Evolutionary conservation across 2,329 filamentous ascomycete species (phyloP), one percentile per base, ranked within the genome.

Genomic region (Paecilomyces sp.): DNA sequence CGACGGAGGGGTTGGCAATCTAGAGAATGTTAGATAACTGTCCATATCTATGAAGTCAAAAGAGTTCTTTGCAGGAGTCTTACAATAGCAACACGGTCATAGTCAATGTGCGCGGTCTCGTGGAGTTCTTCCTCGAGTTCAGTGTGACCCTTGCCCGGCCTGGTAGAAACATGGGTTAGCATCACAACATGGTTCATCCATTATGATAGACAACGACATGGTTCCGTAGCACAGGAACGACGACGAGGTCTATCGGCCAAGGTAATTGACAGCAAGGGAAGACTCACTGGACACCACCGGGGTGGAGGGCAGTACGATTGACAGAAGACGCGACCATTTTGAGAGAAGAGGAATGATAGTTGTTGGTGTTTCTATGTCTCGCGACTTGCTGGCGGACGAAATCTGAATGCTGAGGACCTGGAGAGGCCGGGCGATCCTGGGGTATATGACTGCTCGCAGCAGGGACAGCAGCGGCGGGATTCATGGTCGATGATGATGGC

Each of bases 61-160:
- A 22, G 5, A 18, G 41, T 15, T 8, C n/a, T 18, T 47, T 18
- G n/a, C 54, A 57, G 60, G 56, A 12, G 51, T 34, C 52, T 77
- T 85, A 96, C 92, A 83, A 99, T 99, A 65, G 94, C 91, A 72
- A 99, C 94, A 74, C 92, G 90, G 80, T 97, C 90, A 77, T 97
- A 99, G 84, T 99, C 94, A 74, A 99, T 99, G 84, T 99, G 93
- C 68, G 94, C 94, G 74, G 89, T 92, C 79, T 97, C 91, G 79
- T 97, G 92, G 63, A 99, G 89, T 77, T 96, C 91, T 81, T 97
- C 92, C 81, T 99, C 92, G 66, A 99, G 87, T 77, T 97, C 94
- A 54, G 94, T 97, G 85, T 97, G 93, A 75, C 95, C 89, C 71
- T 84, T 83, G 73, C 87, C 83, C 65, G 92, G 91, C 79, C 91